Percentiles rank a stretch among this genome's conserved stretches.
Evolutionary conservation across 2,329 filamentous ascomycete genomes (phyloP).

Genomic region (Pseudophaeomoniella oleicola): DNA sequence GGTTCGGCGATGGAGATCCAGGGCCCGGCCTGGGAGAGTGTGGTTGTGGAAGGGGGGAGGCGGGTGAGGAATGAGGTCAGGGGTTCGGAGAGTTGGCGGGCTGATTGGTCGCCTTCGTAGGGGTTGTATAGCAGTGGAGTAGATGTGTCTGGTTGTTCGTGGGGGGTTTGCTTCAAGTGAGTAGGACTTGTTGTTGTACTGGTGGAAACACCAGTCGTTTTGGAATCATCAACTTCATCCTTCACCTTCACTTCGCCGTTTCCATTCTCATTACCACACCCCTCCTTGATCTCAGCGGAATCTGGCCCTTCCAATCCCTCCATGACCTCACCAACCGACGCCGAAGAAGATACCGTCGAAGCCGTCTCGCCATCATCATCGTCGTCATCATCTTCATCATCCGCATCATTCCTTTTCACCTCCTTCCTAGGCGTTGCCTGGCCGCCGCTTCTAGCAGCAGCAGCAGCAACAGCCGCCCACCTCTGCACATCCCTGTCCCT

Average conservation of each 20-base stretch:
- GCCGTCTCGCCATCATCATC: conserved; percentile 1
- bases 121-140: conserved; percentile 38
- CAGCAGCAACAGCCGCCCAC: neutral
- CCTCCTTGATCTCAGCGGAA: no score
- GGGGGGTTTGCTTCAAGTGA: conserved; percentile 1
- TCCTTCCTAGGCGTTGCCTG: no score
- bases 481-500: conserved; percentile 1
- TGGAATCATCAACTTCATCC: conserved; percentile 1
- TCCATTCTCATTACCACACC: no score
- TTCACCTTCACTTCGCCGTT: neutral
- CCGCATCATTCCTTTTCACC: neutral
- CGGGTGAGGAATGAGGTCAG: conserved; percentile 51
- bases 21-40: conserved; percentile 26
- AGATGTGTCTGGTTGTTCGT: conserved; percentile 7
- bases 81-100: conserved; percentile 51
- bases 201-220: conserved; percentile 2
- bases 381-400: neutral
- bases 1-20: conserved; percentile 69
- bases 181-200: conserved; percentile 1
- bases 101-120: conserved; percentile 36
- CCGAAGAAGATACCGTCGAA: no score
- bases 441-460: no score
- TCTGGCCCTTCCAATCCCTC: no score
- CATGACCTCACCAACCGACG: no score
- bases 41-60: conserved; percentile 51